phyloP scores from a whole-genome alignment of 2,329 filamentous ascomycete species.

The Aspergillus sp. region DNA sequence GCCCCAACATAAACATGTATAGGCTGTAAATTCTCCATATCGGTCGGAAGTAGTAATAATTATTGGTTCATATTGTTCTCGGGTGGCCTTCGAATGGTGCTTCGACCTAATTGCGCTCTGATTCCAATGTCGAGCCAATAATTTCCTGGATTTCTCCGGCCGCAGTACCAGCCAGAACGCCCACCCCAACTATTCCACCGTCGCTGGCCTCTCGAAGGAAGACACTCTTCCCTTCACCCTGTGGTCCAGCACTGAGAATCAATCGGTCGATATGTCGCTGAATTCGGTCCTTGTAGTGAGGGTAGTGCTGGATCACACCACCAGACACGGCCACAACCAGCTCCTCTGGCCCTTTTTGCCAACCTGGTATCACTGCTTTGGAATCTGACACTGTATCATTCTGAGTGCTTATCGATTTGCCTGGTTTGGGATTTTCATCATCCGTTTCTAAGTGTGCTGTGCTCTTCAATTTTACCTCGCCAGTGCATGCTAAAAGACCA shows the following conservation, averaged over 20 bases:
- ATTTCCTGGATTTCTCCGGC: constrained; percentile 35
- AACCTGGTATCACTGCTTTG: constrained; percentile 23
- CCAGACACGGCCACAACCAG: constrained; percentile 76
- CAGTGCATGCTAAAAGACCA: constrained; percentile 66
- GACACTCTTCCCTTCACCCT: constrained; percentile 50
- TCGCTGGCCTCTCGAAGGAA: constrained; percentile 53
- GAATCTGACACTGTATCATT: neutral
- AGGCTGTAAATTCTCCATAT: too few species aligned
- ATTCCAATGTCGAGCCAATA: constrained; percentile 13
- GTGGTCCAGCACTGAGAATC: constrained; percentile 42
- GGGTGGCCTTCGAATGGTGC: neutral
- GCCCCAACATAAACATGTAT: too few species aligned
- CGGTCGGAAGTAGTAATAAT: too few species aligned
- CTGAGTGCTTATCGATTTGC: neutral
- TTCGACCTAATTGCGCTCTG: neutral
- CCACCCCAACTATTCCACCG: constrained; percentile 55
- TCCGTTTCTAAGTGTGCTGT: neutral
- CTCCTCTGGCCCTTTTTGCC: constrained; percentile 51
- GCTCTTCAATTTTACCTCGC: constrained; percentile 56
- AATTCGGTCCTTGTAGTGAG: constrained; percentile 67
- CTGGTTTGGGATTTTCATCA: neutral
- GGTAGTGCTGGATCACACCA: constrained; percentile 74
- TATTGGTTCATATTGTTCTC: too few species aligned
- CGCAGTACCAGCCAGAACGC: constrained; percentile 52
- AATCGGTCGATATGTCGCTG: constrained; percentile 66